Conservation (phyloP, 129 eudicot genomes). For the Apium graveolens region DNA sequence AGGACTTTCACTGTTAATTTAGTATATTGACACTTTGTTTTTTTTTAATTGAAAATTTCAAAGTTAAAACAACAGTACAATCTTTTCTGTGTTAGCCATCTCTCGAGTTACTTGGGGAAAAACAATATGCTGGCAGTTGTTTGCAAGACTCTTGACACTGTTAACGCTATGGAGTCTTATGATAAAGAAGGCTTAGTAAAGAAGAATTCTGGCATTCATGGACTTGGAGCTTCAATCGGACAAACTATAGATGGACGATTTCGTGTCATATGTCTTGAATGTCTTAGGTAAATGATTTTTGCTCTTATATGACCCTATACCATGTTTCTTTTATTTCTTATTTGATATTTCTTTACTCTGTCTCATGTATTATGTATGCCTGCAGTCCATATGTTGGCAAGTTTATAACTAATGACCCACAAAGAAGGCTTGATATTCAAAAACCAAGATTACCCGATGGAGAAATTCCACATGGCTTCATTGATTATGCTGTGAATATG, state of each 20-base stretch:
- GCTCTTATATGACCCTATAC: neutral
- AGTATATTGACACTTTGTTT: neutral
- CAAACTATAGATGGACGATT: too few species aligned
- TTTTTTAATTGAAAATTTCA: neutral
- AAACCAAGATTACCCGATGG: conserved; percentile 69
- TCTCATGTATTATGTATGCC: neutral
- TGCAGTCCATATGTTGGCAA: conserved; percentile 75
- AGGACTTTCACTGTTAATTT: neutral
- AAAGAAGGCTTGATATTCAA: conserved; percentile 63
- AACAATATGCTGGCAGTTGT: conserved; percentile 76
- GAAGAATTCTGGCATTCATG: too few species aligned
- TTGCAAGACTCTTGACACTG: conserved; percentile 51
- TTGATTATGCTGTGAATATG: conserved; percentile 91
- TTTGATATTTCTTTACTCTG: neutral
- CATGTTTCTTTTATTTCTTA: neutral
- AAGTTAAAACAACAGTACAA: neutral
- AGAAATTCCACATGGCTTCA: conserved; percentile 69
- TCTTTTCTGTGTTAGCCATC: conserved; percentile 34
- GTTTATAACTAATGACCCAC: conserved; percentile 58
- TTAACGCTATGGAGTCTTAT: too few species aligned
- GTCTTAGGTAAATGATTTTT: conserved; percentile 34
- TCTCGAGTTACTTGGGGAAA: conserved; percentile 72
- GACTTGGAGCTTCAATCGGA: too few species aligned
- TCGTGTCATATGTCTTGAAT: conserved; percentile 69
- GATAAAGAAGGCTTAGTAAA: too few species aligned